Percentiles rank a stretch among this genome's conserved stretches.
Conservation (phyloP, 2,329 filamentous ascomycete species). For the Arachnopeziza araneosa region DNA sequence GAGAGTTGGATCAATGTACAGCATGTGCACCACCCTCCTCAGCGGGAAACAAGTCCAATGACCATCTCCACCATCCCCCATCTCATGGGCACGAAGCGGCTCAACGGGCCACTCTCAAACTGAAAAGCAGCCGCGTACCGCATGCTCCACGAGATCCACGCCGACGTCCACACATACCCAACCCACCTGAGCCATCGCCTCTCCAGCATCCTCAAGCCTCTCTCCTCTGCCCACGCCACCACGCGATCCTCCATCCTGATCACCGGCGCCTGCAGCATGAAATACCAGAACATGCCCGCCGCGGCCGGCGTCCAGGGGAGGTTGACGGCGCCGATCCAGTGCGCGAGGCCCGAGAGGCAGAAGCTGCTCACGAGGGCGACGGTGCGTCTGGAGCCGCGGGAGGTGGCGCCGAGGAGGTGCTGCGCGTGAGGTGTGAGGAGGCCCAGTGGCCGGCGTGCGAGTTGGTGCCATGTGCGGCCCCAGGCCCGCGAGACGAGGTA, state of each 20-base stretch:
- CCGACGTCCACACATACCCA: slow-evolving; percentile 3
- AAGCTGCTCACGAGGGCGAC: slow-evolving; percentile 1
- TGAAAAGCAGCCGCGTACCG: slow-evolving; percentile 8
- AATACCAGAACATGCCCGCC: slow-evolving; percentile 8
- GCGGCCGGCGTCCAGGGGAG: slow-evolving; percentile 5
- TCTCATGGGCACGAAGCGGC: background rate
- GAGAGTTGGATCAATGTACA: too few species aligned
- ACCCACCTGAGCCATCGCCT: slow-evolving; percentile 3
- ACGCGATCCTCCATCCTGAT: slow-evolving; percentile 4
- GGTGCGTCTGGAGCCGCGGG: background rate
- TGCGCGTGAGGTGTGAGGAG: slow-evolving; percentile 2
- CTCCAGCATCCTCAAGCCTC: background rate
- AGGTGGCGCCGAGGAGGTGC: background rate
- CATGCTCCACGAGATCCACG: slow-evolving; percentile 8
- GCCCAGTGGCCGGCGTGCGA: background rate
- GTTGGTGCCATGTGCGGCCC: slow-evolving; percentile 8
- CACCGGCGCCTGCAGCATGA: slow-evolving; percentile 6
- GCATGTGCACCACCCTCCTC: background rate
- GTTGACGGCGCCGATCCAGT: slow-evolving; percentile 4
- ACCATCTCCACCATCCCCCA: background rate
- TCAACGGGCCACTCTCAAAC: slow-evolving; percentile 4
- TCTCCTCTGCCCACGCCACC: slow-evolving; percentile 1
- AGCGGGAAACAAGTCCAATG: background rate
- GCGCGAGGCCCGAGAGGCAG: slow-evolving; percentile 1
- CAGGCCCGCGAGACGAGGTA: slow-evolving; percentile 6